A percentile compares a stretch with the other conserved stretches of the same genome.
phyloP scores from a whole-genome alignment of 1,284 basidiomycete genomes.

The Moesziomyces antarcticus region DNA sequence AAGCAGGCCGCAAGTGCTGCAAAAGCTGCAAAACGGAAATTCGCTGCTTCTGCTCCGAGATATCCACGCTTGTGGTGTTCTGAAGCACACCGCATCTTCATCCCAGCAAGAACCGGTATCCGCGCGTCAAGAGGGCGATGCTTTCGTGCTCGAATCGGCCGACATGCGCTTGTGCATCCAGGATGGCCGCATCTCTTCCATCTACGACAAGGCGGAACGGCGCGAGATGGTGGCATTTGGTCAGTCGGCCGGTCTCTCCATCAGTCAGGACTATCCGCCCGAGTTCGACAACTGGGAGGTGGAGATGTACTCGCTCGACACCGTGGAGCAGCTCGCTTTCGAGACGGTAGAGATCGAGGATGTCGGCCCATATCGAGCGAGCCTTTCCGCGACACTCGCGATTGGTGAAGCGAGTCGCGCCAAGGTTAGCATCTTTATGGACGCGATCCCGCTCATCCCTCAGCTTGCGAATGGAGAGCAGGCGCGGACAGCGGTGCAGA shows the following conservation, averaged over 20 bases:
- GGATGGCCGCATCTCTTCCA: slow-evolving; percentile 55
- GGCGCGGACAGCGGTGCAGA: slow-evolving; percentile 73
- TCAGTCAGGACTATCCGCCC: slow-evolving; percentile 61
- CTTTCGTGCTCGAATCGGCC: slow-evolving; percentile 44
- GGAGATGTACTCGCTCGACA: slow-evolving; percentile 94
- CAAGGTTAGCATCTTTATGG: slow-evolving; percentile 79
- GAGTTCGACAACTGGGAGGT: slow-evolving; percentile 76
- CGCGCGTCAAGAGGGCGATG: slow-evolving; percentile 46
- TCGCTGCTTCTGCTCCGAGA: slow-evolving; percentile 54
- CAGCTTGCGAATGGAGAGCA: slow-evolving; percentile 13
- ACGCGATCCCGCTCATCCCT: slow-evolving; percentile 42
- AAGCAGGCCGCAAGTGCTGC: slow-evolving; percentile 24
- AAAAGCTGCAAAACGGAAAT: slow-evolving; percentile 31
- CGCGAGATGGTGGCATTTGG: slow-evolving; percentile 56
- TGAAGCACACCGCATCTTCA: not conserved
- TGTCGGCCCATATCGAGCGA: slow-evolving; percentile 82
- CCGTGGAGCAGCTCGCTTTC: slow-evolving; percentile 79
- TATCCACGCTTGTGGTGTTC: slow-evolving; percentile 29
- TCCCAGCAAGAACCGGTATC: slow-evolving; percentile 41
- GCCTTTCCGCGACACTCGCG: slow-evolving; percentile 74
- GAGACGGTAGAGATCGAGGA: slow-evolving; percentile 77
- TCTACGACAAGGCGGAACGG: slow-evolving; percentile 48
- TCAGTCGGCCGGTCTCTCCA: slow-evolving; percentile 56
- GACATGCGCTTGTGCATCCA: slow-evolving; percentile 47
- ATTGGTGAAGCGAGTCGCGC: slow-evolving; percentile 74